These are phyloP conservation scores for Aphanoascus verrucosus DNA, from an alignment of 2,329 filamentous ascomycete genomes.

Conservation along the genomic window DNA sequence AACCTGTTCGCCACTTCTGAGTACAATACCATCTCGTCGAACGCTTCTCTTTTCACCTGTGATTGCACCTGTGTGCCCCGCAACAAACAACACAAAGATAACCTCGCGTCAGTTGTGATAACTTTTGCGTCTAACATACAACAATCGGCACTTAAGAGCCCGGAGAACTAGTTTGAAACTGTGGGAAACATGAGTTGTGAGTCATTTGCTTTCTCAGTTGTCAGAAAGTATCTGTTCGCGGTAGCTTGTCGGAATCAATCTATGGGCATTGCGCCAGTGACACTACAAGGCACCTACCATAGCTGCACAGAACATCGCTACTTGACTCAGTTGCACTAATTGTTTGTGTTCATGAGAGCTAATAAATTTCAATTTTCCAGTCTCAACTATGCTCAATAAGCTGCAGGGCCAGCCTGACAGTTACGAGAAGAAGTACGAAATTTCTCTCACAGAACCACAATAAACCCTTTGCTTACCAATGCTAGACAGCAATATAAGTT, in stretches of 20 bases:
- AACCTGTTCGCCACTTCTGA: background rate
- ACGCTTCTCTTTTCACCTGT: background rate
- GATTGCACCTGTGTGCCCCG: background rate
- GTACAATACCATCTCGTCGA: background rate
- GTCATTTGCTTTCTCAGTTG: constrained; percentile 11
- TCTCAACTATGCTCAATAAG: constrained; percentile 85
- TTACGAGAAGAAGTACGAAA: constrained; percentile 87
- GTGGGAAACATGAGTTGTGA: constrained; percentile 20
- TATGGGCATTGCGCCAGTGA: background rate
- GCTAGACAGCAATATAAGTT: constrained; percentile 75
- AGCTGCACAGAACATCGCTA: background rate
- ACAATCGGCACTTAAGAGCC: background rate
- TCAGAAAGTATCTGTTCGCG: background rate
- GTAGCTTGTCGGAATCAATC: background rate
- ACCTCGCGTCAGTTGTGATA: background rate
- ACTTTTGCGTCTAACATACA: background rate
- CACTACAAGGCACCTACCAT: background rate
- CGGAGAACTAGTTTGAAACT: background rate
- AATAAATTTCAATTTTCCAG: constrained; percentile 37
- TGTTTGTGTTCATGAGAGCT: background rate
- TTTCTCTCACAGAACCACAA: constrained; percentile 2
- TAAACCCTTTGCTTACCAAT: constrained; percentile 7
- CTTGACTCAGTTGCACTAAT: background rate
- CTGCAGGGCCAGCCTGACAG: constrained; percentile 93
- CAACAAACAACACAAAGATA: background rate